These are phyloP conservation scores for Trichothecium roseum DNA, from an alignment of 2,329 filamentous ascomycete species.

Conservation along the genomic window DNA sequence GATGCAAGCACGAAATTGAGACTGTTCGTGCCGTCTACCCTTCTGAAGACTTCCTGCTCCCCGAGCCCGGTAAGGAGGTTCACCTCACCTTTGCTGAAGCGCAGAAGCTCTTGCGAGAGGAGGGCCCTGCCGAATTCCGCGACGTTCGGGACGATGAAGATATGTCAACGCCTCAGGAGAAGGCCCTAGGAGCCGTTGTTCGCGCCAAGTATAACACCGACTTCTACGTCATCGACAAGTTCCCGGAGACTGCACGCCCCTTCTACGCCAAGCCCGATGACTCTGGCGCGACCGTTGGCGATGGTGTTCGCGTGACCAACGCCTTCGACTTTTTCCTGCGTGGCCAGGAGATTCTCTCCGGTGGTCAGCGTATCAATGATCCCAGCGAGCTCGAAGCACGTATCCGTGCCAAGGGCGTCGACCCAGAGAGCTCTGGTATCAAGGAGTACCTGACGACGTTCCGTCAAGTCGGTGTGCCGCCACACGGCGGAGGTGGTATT, in stretches of 20 bases:
- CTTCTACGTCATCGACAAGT: constrained; percentile 96
- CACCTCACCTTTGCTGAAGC: constrained; percentile 70
- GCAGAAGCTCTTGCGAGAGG: constrained; percentile 65
- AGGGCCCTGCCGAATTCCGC: constrained; percentile 55
- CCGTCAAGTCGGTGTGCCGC: constrained; percentile 69
- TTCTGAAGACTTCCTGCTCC: constrained; percentile 69
- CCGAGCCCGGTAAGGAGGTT: constrained; percentile 62
- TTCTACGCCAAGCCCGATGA: constrained; percentile 83
- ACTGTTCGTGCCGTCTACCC: constrained; percentile 63
- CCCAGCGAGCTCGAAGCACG: constrained; percentile 65
- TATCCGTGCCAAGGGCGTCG: constrained; percentile 69
- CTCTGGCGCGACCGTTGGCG: constrained; percentile 41
- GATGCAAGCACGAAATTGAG: constrained; percentile 62
- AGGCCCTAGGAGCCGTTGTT: constrained; percentile 78
- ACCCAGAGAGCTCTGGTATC: constrained; percentile 64
- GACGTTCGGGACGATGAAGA: constrained; percentile 70
- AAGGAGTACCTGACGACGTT: constrained; percentile 87
- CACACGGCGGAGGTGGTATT: constrained; percentile 83
- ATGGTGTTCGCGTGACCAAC: constrained; percentile 39
- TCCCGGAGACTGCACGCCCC: constrained; percentile 80
- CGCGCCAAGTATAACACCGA: constrained; percentile 86
- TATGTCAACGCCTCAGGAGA: constrained; percentile 72
- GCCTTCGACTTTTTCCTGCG: constrained; percentile 80
- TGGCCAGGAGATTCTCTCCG: constrained; percentile 85
- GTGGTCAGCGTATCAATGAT: constrained; percentile 84